Evolutionary conservation across 371 early-diverging fungal genomes (phyloP).

Genomic region (Dinochytrium kinnereticum): DNA sequence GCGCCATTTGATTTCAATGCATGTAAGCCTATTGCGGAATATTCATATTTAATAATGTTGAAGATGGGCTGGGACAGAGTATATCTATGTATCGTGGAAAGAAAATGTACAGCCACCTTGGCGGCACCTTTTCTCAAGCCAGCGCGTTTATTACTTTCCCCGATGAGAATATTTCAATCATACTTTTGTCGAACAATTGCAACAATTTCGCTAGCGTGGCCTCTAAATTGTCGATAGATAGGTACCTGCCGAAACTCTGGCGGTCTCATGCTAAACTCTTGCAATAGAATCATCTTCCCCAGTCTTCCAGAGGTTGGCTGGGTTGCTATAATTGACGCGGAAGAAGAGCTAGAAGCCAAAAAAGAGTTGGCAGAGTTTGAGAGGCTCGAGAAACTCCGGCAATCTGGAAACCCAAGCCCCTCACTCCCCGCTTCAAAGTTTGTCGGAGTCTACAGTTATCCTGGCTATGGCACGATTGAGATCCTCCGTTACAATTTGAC

Average conservation of each 20-base stretch:
- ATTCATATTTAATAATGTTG: too few relatives aligned
- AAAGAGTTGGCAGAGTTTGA: not conserved
- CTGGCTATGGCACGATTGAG: not conserved
- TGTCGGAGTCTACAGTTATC: not conserved
- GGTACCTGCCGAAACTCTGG: too few relatives aligned
- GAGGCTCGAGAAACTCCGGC: not conserved
- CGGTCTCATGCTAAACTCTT: too few relatives aligned
- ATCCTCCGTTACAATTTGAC: not conserved
- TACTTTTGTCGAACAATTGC: not conserved
- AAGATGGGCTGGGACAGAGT: not conserved
- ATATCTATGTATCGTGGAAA: not conserved
- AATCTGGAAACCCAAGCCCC: not conserved
- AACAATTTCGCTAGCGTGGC: not conserved
- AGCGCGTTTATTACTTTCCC: not conserved
- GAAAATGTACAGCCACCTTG: not conserved
- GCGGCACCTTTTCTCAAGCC: not conserved
- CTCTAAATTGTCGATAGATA: too few relatives aligned
- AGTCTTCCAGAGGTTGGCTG: not conserved
- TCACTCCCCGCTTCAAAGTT: not conserved
- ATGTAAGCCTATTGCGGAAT: too few relatives aligned
- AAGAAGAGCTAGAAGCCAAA: not conserved
- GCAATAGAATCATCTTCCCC: not conserved
- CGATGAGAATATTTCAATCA: slow-evolving; percentile 1
- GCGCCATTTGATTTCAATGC: too few relatives aligned
- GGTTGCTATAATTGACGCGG: not conserved